phyloP scores from a whole-genome alignment of 78 protist genomes.

The Emiliania huxleyi region DNA sequence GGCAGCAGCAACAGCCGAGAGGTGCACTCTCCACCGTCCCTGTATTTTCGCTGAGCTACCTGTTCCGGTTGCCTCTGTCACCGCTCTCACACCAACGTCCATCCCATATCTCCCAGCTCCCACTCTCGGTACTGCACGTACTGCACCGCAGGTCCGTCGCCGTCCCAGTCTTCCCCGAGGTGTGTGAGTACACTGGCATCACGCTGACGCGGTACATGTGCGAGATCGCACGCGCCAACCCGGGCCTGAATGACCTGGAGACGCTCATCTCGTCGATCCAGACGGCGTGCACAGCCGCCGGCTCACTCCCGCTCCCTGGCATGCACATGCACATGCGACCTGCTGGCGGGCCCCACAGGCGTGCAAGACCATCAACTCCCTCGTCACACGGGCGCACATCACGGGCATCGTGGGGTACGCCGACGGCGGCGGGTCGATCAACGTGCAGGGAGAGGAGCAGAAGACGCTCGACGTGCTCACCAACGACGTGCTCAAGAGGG shows the following conservation, averaged over 20 bases:
- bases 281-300: constrained; percentile 8
- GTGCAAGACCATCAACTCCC: background rate
- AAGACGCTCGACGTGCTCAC: constrained; percentile 53
- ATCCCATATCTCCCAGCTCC: too few species aligned
- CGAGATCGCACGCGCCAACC: constrained; percentile 32
- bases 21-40: too few species aligned
- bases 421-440: background rate
- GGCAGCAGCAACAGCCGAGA: too few species aligned
- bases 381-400: background rate
- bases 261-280: background rate
- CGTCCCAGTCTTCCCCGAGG: constrained; percentile 16
- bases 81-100: too few species aligned
- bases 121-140: too few species aligned
- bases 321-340: too few species aligned
- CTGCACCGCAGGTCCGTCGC: background rate
- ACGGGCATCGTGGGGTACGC: background rate
- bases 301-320: too few species aligned
- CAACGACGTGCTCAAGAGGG: constrained; percentile 50
- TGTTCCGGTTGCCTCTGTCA: too few species aligned
- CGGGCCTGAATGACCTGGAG: constrained; percentile 10
- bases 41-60: too few species aligned
- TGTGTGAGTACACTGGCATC: constrained; percentile 19
- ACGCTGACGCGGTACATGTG: constrained; percentile 49
- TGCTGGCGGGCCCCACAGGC: too few species aligned
- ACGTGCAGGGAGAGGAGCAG: constrained; percentile 55